phyloP scores from a whole-genome alignment of 2,329 filamentous ascomycete species.

The Fusarium palustre region DNA sequence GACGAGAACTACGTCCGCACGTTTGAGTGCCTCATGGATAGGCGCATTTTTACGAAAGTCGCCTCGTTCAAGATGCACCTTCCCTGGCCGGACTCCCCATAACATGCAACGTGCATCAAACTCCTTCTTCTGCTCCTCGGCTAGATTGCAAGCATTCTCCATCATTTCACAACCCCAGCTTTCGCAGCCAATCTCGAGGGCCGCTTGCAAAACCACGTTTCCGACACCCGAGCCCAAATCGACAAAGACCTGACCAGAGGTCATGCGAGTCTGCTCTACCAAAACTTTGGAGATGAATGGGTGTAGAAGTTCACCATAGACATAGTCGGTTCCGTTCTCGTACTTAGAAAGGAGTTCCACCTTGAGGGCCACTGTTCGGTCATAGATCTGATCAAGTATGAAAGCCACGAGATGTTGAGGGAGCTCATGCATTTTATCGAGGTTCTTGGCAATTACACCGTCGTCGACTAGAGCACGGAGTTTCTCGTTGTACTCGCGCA shows the following conservation, averaged over 20 bases:
- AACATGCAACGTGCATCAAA: constrained; percentile 86
- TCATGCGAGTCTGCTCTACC: constrained; percentile 78
- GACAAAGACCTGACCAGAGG: constrained; percentile 87
- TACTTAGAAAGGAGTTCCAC: constrained; percentile 88
- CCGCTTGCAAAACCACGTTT: constrained; percentile 94
- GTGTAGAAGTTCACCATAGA: constrained; percentile 92
- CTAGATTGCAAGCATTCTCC: constrained; percentile 87
- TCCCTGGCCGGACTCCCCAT: constrained; percentile 87
- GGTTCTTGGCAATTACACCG: constrained; percentile 77
- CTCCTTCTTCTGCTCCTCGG: constrained; percentile 82
- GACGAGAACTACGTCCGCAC: constrained; percentile 94
- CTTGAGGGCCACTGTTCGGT: constrained; percentile 89
- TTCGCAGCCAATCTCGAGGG: constrained; percentile 91
- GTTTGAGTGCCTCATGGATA: constrained; percentile 79
- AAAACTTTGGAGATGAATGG: constrained; percentile 88
- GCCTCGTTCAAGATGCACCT: constrained; percentile 82
- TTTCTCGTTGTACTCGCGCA: constrained; percentile 81
- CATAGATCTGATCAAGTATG: constrained; percentile 88
- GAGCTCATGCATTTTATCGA: constrained; percentile 76
- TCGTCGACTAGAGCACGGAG: constrained; percentile 74
- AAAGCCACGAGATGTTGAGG: constrained; percentile 80
- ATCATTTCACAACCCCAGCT: constrained; percentile 98
- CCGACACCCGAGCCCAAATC: constrained; percentile 96
- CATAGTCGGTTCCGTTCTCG: constrained; percentile 89
- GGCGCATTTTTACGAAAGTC: constrained; percentile 82